Conservation (phyloP, 306 rosid genomes). For the Elaeagnus macrophylla region DNA sequence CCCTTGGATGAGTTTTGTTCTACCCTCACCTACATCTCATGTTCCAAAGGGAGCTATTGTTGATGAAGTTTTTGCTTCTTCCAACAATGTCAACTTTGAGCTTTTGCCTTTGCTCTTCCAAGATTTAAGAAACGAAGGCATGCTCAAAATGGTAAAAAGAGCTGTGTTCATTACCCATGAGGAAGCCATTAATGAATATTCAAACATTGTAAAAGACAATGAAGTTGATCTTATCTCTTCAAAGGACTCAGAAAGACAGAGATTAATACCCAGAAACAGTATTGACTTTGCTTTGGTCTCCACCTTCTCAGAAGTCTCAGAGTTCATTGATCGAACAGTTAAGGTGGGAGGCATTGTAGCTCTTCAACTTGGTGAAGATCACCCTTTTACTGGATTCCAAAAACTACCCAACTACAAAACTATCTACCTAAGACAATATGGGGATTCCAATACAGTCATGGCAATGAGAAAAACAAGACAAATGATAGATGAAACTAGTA, state of each 20-base stretch:
- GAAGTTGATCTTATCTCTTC: slow-evolving; percentile 18
- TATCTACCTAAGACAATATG: slow-evolving; percentile 31
- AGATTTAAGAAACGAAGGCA: slow-evolving; percentile 45
- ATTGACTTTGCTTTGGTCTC: slow-evolving; percentile 37
- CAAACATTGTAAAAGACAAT: slow-evolving; percentile 11
- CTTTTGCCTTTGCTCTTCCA: slow-evolving; percentile 26
- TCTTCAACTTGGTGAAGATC: slow-evolving; percentile 9
- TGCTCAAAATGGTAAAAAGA: slow-evolving; percentile 17
- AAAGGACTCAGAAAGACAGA: slow-evolving; percentile 24
- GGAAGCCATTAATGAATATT: not conserved
- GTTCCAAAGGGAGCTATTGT: not conserved
- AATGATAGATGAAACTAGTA: not conserved
- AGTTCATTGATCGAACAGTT: slow-evolving; percentile 37
- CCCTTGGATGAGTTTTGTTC: slow-evolving; percentile 19
- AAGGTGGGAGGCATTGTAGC: slow-evolving; percentile 32
- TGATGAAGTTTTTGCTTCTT: not conserved
- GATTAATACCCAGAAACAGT: slow-evolving; percentile 2
- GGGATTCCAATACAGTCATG: slow-evolving; percentile 14
- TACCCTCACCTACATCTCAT: not conserved
- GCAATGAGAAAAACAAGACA: slow-evolving; percentile 40
- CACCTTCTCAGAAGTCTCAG: slow-evolving; percentile 16
- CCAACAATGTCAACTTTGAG: slow-evolving; percentile 1
- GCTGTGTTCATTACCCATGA: slow-evolving; percentile 16
- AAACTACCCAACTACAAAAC: slow-evolving; percentile 31
- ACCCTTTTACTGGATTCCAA: not conserved